Conservation (phyloP, 495 filamentous ascomycete genomes). For the Aspergillus ostianus region DNA sequence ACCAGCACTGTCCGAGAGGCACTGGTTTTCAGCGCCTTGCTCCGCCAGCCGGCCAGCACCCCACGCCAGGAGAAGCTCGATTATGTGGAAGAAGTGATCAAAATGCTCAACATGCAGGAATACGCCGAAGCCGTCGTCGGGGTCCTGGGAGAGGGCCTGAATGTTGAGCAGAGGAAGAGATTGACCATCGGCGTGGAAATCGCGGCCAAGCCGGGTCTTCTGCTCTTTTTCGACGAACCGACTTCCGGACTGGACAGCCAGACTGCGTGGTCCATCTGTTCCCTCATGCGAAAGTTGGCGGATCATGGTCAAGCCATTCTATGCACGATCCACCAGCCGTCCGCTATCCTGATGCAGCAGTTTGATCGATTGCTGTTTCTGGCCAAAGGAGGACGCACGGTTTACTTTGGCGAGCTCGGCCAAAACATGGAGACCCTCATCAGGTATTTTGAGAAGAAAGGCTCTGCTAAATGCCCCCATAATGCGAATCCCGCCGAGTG, state of each 20-base stretch:
- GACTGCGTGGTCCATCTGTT: conserved; percentile 81
- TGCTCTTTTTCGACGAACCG: conserved; percentile 88
- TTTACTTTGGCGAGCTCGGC: conserved; percentile 85
- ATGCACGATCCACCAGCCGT: conserved; percentile 93
- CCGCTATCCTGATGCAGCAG: conserved; percentile 83
- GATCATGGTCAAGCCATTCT: conserved; percentile 83
- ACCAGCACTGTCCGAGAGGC: conserved; percentile 83
- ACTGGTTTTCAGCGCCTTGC: conserved; percentile 75
- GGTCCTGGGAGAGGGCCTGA: conserved; percentile 82
- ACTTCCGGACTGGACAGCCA: conserved; percentile 83
- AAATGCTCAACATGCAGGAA: conserved; percentile 82
- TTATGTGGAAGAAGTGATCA: conserved; percentile 90
- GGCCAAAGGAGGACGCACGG: conserved; percentile 69
- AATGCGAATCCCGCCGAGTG: conserved; percentile 85
- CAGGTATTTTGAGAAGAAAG: conserved; percentile 75
- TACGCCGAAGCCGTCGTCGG: conserved; percentile 88
- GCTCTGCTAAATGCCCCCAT: conserved; percentile 64
- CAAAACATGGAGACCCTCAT: conserved; percentile 67
- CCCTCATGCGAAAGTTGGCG: conserved; percentile 76
- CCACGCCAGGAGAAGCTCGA: conserved; percentile 72
- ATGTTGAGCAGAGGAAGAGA: conserved; percentile 86
- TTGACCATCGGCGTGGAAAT: conserved; percentile 88
- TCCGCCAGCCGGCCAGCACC: conserved; percentile 74
- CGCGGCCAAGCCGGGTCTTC: conserved; percentile 76
- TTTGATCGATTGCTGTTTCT: conserved; percentile 89